phyloP scores from a whole-genome alignment of 2,329 filamentous ascomycete genomes.

The Fusarium sambucinum region DNA sequence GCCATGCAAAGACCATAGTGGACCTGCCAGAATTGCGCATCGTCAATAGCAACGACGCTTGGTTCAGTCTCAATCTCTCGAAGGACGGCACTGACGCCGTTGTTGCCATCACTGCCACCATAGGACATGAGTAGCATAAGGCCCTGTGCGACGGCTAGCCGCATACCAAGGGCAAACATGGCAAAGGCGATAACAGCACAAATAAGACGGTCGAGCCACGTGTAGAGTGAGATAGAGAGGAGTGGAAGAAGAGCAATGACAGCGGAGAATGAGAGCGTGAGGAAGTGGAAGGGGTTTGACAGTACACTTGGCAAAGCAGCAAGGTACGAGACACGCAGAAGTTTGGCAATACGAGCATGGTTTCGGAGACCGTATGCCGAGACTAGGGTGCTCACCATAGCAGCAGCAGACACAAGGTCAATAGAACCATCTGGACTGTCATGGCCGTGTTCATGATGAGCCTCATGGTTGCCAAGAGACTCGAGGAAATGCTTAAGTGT shows the following conservation, averaged over 20 bases:
- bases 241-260: slow-evolving; percentile 85
- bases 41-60: slow-evolving; percentile 80
- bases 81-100: slow-evolving; percentile 77
- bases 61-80: slow-evolving; percentile 86
- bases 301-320: slow-evolving; percentile 86
- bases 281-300: slow-evolving; percentile 93
- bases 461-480: slow-evolving; percentile 67
- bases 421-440: slow-evolving; percentile 78
- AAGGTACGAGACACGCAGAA: slow-evolving; percentile 88
- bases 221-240: slow-evolving; percentile 82
- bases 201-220: slow-evolving; percentile 85
- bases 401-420: slow-evolving; percentile 83
- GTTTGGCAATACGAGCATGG: slow-evolving; percentile 89
- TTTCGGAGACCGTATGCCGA: slow-evolving; percentile 91
- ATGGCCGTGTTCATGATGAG: slow-evolving; percentile 78
- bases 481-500: slow-evolving; percentile 94
- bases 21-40: slow-evolving; percentile 98
- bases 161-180: slow-evolving; percentile 89
- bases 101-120: slow-evolving; percentile 53
- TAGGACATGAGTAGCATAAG: slow-evolving; percentile 98
- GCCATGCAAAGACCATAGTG: slow-evolving; percentile 98
- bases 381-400: slow-evolving; percentile 84
- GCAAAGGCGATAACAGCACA: slow-evolving; percentile 84
- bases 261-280: slow-evolving; percentile 88
- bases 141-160: slow-evolving; percentile 86